These are phyloP conservation scores for Dictyostelium purpureum DNA, from an alignment of 78 protist genomes.

Conservation along the genomic window DNA sequence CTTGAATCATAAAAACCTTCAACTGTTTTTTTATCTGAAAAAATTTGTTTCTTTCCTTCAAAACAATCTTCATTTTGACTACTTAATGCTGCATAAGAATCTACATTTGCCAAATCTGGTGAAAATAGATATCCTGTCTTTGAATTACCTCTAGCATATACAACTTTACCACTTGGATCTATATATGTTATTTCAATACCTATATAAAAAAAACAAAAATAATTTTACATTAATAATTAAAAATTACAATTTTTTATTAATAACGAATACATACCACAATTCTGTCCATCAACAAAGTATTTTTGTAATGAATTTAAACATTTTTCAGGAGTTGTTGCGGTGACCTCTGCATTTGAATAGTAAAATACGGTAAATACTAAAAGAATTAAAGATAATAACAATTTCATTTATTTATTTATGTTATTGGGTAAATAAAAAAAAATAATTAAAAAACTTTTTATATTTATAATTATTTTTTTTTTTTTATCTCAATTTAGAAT, in stretches of 20 bases:
- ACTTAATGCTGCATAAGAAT: not conserved
- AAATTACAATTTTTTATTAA: too few relatives aligned
- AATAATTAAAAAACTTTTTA: too few relatives aligned
- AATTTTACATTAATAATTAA: not conserved
- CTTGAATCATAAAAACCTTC: not conserved
- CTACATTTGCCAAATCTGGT: not conserved
- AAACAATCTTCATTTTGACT: not conserved
- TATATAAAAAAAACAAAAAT: not conserved
- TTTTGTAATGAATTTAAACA: not conserved
- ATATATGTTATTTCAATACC: not conserved
- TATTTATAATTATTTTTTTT: too few relatives aligned
- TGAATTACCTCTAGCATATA: conserved; percentile 24
- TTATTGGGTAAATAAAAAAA: too few relatives aligned
- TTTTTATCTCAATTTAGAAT: too few relatives aligned
- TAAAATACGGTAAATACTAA: too few relatives aligned
- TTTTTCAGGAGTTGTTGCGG: not conserved
- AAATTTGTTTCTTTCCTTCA: not conserved
- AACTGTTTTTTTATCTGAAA: not conserved
- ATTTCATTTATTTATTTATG: too few relatives aligned
- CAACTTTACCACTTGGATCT: not conserved
- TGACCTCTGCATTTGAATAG: too few relatives aligned
- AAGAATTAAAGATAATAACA: too few relatives aligned
- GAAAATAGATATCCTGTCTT: conserved; percentile 6
- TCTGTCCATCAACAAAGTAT: not conserved
- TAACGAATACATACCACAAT: not conserved